Conservation (phyloP, 2,329 filamentous ascomycete genomes). For the Diaporthe batatas region DNA sequence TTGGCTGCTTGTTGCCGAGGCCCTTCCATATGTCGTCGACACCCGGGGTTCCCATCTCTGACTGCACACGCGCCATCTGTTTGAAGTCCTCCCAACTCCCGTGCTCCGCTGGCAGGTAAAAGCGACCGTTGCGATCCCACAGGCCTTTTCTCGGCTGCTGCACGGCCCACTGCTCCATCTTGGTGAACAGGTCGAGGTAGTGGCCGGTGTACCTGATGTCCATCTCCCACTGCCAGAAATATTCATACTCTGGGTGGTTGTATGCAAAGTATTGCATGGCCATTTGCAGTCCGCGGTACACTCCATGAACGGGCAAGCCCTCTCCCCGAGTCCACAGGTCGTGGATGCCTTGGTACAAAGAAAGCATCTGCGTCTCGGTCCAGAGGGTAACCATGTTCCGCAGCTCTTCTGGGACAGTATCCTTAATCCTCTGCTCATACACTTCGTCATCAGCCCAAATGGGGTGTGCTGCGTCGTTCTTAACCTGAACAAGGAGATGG, state of each 20-base stretch:
- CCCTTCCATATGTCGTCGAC: conserved; percentile 77
- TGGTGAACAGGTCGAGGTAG: conserved; percentile 81
- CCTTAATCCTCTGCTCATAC: conserved; percentile 76
- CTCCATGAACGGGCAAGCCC: conserved; percentile 85
- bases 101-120: conserved; percentile 82
- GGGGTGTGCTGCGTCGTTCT: conserved; percentile 78
- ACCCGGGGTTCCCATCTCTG: conserved; percentile 75
- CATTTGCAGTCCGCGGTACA: conserved; percentile 94
- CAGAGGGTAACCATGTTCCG: conserved; percentile 89
- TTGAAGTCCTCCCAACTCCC: conserved; percentile 85
- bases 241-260: conserved; percentile 88
- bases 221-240: conserved; percentile 97
- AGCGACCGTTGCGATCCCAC: conserved; percentile 84
- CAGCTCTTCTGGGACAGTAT: conserved; percentile 85
- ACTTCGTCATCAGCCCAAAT: conserved; percentile 82
- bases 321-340: conserved; percentile 77
- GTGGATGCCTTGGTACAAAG: conserved; percentile 88
- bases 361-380: conserved; percentile 93
- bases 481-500: conserved; percentile 87
- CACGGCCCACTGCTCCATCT: conserved; percentile 77
- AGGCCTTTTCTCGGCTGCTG: conserved; percentile 82
- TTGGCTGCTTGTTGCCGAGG: conserved; percentile 57
- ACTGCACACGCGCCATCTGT: conserved; percentile 81
- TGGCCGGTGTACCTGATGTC: conserved; percentile 92
- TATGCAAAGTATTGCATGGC: conserved; percentile 94